A percentile compares a stretch with the other conserved stretches of the same genome.
phyloP scores from a whole-genome alignment of 2,329 filamentous ascomycete genomes.

The Fusarium sp. region DNA sequence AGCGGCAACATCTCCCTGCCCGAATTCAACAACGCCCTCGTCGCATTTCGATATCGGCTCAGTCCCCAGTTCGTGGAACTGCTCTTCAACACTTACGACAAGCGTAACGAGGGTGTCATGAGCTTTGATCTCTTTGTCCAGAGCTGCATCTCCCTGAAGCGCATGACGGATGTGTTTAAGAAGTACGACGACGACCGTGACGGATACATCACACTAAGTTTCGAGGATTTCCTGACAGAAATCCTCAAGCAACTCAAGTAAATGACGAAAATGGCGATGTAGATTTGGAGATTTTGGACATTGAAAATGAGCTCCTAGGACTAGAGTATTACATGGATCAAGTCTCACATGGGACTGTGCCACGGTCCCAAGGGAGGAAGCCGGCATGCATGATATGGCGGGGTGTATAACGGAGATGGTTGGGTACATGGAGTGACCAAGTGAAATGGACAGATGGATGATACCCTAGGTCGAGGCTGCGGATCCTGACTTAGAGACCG shows the following conservation, averaged over 20 bases:
- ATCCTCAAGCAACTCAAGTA: slow-evolving; percentile 72
- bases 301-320: not conserved
- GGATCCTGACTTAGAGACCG: slow-evolving; percentile 43
- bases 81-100: slow-evolving; percentile 91
- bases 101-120: slow-evolving; percentile 76
- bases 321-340: not conserved
- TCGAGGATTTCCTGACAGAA: slow-evolving; percentile 83
- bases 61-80: slow-evolving; percentile 85
- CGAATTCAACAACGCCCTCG: slow-evolving; percentile 91
- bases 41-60: slow-evolving; percentile 93
- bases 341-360: slow-evolving; percentile 9
- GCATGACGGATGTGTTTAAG: slow-evolving; percentile 99
- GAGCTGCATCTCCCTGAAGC: slow-evolving; percentile 94
- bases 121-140: slow-evolving; percentile 98
- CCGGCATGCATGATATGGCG: slow-evolving; percentile 11
- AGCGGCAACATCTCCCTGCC: slow-evolving; percentile 86
- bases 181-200: slow-evolving; percentile 98
- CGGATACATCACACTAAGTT: slow-evolving; percentile 87
- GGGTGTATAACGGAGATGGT: slow-evolving; percentile 19
- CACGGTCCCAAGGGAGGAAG: slow-evolving; percentile 5
- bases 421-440: slow-evolving; percentile 8
- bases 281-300: slow-evolving; percentile 1
- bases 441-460: slow-evolving; percentile 38
- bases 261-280: slow-evolving; percentile 4
- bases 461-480: slow-evolving; percentile 47